Conservation (phyloP, 1,139 yeast species). For the Debaryomycetaceae sp. region DNA sequence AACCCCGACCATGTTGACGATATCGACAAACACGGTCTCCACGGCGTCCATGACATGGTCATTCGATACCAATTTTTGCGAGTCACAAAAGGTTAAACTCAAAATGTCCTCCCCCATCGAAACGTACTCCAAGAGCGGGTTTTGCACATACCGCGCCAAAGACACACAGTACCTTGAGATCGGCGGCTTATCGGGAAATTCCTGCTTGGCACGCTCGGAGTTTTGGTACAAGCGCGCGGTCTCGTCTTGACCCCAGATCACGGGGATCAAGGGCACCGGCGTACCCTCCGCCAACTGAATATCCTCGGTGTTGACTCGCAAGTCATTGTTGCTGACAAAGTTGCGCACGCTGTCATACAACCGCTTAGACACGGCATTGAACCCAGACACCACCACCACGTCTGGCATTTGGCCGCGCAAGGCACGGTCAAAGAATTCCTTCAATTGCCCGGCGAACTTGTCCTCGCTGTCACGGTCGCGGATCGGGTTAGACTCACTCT, state of each 20-base stretch:
- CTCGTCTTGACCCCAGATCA: constrained; percentile 88
- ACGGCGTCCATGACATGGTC: constrained; percentile 64
- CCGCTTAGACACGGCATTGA: constrained; percentile 66
- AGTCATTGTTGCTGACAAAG: constrained; percentile 53
- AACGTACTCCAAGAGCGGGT: constrained; percentile 85
- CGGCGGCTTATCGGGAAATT: constrained; percentile 84
- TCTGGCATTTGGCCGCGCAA: constrained; percentile 57
- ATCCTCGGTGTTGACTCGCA: constrained; percentile 52
- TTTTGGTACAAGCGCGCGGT: constrained; percentile 86
- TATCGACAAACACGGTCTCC: constrained; percentile 84
- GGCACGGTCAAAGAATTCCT: constrained; percentile 37
- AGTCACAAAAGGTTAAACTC: constrained; percentile 68
- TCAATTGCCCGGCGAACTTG: constrained; percentile 50
- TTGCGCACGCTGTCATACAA: constrained; percentile 56
- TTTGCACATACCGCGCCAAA: constrained; percentile 84
- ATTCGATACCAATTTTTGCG: constrained; percentile 66
- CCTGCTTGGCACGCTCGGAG: constrained; percentile 69
- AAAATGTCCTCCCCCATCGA: constrained; percentile 70
- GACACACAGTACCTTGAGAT: constrained; percentile 85
- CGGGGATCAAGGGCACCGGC: constrained; percentile 39
- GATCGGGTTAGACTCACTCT: constrained; percentile 75
- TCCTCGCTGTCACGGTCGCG: constrained; percentile 48
- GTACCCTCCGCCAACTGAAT: constrained; percentile 26
- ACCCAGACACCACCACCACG: constrained; percentile 87
- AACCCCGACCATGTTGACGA: constrained; percentile 86